Evolutionary conservation across 805 yeast genomes (phyloP), one percentile per base, ranked within the genome.

Genomic region (Barnettozyma salicaria): DNA sequence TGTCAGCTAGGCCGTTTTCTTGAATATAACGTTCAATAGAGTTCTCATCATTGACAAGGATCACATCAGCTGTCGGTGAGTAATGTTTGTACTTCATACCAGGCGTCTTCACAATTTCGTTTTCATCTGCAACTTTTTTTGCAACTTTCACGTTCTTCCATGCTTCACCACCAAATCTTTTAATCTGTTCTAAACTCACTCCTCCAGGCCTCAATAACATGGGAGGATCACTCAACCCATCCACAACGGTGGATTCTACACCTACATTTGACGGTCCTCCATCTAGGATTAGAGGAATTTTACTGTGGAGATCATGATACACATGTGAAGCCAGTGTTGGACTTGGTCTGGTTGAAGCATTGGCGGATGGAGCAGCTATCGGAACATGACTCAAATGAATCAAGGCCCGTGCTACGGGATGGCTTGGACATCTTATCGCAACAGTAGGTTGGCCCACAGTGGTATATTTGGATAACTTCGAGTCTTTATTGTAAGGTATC

Each of bases 31-130:
- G 33, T 2, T 40, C 7, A 10, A 51, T 53, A 1, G 36, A 24
- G 1, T 26, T 22, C 19, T 47, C 46, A 0, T 78, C 73, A 38
- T 72, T 65, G 44, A 87, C 76, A 5, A 89, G 59, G 0, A 82
- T 64, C 4, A 92, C 97, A 41, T 72, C 76, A 0, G 97, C 96
- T 2, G 72, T 71, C 4, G 98, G 98, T 0, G 96, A 84, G 58
- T 92, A 92, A 58, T 92, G 98, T 48, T 84, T 78, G 57, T 92
- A 92, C 55, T 92, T 92, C 98, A 92, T 92, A 0, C 98, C 98
- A 0, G 98, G 98, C 0, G 98, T 92, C 49, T 83, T 72, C 0
- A 83, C 94, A 1, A 78, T 70, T 45, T 86, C 97, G 14, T 78
- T 83, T 1, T 60, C 59, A 6, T 55, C 65, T 5, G 86, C 86